phyloP scores from a whole-genome alignment of 441 rosid species.

The Breynia disticha region DNA sequence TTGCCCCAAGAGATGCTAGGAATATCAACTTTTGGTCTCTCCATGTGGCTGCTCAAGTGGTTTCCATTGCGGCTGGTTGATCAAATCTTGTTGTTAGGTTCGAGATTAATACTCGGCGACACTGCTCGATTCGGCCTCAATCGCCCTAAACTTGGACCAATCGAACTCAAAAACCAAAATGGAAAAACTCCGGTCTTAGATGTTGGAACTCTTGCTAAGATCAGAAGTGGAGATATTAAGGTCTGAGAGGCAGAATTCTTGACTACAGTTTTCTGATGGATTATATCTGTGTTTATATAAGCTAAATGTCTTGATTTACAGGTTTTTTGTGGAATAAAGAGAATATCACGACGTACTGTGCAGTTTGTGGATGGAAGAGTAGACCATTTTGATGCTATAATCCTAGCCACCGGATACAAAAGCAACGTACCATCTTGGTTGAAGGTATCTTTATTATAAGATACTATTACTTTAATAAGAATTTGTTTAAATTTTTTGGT shows the following conservation, averaged over 20 bases:
- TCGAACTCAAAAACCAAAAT: slow-evolving; percentile 42
- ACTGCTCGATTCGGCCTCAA: slow-evolving; percentile 44
- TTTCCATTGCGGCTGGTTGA: slow-evolving; percentile 55
- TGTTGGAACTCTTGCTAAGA: slow-evolving; percentile 59
- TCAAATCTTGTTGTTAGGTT: slow-evolving; percentile 40
- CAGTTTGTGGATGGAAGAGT: slow-evolving; percentile 63
- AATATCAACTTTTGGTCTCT: slow-evolving; percentile 58
- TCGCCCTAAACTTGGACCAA: slow-evolving; percentile 67
- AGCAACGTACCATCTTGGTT: slow-evolving; percentile 77
- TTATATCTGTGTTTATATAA: neutral
- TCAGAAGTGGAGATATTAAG: slow-evolving; percentile 63
- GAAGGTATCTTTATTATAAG: slow-evolving; percentile 34
- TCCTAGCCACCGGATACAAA: slow-evolving; percentile 85
- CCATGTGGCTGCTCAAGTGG: slow-evolving; percentile 71
- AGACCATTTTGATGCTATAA: slow-evolving; percentile 52
- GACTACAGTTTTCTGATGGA: neutral
- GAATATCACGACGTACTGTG: slow-evolving; percentile 28
- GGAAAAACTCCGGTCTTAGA: slow-evolving; percentile 86
- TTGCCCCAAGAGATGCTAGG: slow-evolving; percentile 84
- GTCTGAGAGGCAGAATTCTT: slow-evolving; percentile 12
- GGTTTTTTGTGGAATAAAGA: slow-evolving; percentile 52
- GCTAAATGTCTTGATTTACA: slow-evolving; percentile 5
- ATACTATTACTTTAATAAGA: neutral
- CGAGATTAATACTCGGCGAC: slow-evolving; percentile 50
- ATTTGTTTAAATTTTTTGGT: neutral